Conservation (phyloP, 495 filamentous ascomycete species). For the Tuber borchii region DNA sequence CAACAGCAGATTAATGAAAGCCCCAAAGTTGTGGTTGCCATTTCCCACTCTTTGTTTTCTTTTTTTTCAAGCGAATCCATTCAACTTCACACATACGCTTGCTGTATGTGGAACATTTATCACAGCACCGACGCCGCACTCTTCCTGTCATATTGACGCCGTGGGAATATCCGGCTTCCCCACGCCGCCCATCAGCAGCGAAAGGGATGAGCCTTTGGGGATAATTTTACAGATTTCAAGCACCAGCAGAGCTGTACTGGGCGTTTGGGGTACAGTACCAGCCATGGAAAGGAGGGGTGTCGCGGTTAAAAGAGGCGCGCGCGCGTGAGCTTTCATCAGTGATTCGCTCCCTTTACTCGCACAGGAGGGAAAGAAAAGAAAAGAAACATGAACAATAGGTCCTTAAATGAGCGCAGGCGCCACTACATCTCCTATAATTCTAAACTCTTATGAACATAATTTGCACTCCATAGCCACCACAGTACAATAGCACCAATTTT, state of each 20-base stretch:
- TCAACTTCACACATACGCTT: neutral
- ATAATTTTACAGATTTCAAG: neutral
- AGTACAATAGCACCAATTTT: neutral
- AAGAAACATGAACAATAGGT: neutral
- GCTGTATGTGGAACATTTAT: neutral
- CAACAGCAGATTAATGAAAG: slow-evolving; percentile 12
- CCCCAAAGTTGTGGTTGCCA: slow-evolving; percentile 23
- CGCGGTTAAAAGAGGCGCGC: slow-evolving; percentile 3
- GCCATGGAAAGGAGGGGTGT: neutral
- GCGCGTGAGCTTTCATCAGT: neutral
- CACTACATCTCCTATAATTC: neutral
- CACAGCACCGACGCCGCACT: neutral
- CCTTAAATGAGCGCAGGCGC: neutral
- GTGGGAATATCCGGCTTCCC: neutral
- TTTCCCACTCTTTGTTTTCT: slow-evolving; percentile 12
- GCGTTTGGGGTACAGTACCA: neutral
- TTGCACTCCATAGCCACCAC: neutral
- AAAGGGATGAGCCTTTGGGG: neutral
- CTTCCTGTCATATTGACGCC: neutral
- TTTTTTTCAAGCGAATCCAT: slow-evolving; percentile 17
- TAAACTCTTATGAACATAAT: neutral
- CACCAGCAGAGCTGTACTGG: neutral
- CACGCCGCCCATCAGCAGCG: neutral
- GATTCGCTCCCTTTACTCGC: neutral
- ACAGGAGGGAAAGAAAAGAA: neutral